These are phyloP conservation scores for Erythrobasidium hasegawianum DNA, from an alignment of 1,284 basidiomycete species.

Conservation along the genomic window DNA sequence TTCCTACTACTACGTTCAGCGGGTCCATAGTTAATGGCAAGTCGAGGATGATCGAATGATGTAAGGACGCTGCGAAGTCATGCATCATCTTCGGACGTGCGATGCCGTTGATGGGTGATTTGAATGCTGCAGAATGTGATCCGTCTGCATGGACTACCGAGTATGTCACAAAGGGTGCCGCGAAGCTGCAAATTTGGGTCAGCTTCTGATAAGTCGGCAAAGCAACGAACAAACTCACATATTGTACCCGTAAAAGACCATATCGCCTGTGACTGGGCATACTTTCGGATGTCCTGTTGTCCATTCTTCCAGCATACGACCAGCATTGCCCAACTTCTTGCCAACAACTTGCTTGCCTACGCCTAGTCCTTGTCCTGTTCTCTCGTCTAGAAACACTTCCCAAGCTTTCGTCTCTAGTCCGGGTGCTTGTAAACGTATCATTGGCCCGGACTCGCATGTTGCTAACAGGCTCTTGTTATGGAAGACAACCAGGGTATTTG, in stretches of 20 bases:
- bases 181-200: constrained; percentile 32
- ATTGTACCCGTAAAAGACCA: constrained; percentile 52
- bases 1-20: constrained; percentile 51
- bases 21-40: constrained; percentile 54
- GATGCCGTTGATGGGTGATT: constrained; percentile 43
- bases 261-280: constrained; percentile 53
- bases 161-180: constrained; percentile 35
- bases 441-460: constrained; percentile 54
- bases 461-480: constrained; percentile 53
- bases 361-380: constrained; percentile 41
- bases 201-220: constrained; percentile 4
- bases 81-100: constrained; percentile 53
- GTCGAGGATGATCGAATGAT: constrained; percentile 53
- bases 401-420: constrained; percentile 53
- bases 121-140: constrained; percentile 38
- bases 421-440: constrained; percentile 52
- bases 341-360: constrained; percentile 40
- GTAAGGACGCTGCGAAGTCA: constrained; percentile 53
- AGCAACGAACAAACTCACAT: constrained; percentile 35
- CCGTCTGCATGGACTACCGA: constrained; percentile 33
- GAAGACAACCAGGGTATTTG: constrained; percentile 53
- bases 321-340: constrained; percentile 35
- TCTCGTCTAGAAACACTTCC: constrained; percentile 46
- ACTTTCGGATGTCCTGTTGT: constrained; percentile 55
- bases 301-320: constrained; percentile 52